Evolutionary conservation across 2,329 filamentous ascomycete species (phyloP).

Genomic region (Fusarium verticillioides): DNA sequence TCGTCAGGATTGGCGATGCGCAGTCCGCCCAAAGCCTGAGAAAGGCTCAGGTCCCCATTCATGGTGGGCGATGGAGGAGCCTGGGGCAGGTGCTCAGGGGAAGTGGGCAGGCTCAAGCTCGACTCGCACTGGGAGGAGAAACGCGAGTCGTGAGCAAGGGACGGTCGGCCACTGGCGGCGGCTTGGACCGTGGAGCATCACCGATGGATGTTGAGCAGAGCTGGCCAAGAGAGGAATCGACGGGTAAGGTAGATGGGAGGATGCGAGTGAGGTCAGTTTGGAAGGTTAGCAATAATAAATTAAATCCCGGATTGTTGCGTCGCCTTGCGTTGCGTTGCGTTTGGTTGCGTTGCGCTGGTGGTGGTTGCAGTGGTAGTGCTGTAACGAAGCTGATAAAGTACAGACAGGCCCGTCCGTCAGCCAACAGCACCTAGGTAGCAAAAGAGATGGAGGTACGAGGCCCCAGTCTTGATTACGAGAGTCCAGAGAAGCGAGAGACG

Average conservation of each 20-base stretch:
- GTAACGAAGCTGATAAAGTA: slow-evolving; percentile 16
- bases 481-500: slow-evolving; percentile 26
- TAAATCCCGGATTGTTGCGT: slow-evolving; percentile 5
- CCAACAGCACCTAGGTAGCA: slow-evolving; percentile 8
- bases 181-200: slow-evolving; percentile 44
- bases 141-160: slow-evolving; percentile 41
- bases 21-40: slow-evolving; percentile 90
- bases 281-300: slow-evolving; percentile 38
- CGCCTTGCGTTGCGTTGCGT: slow-evolving; percentile 4
- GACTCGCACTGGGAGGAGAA: slow-evolving; percentile 35
- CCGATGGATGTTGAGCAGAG: slow-evolving; percentile 37
- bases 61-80: slow-evolving; percentile 63
- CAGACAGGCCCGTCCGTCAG: slow-evolving; percentile 1
- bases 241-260: neutral
- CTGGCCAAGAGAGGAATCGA: slow-evolving; percentile 22
- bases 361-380: slow-evolving; percentile 2
- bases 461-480: slow-evolving; percentile 34
- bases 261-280: neutral
- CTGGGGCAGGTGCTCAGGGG: slow-evolving; percentile 41
- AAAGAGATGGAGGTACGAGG: slow-evolving; percentile 18
- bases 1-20: slow-evolving; percentile 97
- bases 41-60: slow-evolving; percentile 93
- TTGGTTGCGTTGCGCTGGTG: neutral
- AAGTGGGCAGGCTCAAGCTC: slow-evolving; percentile 35
- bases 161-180: slow-evolving; percentile 40